phyloP scores from a whole-genome alignment of 805 yeast species.

The Jamesozyma gamospora region DNA sequence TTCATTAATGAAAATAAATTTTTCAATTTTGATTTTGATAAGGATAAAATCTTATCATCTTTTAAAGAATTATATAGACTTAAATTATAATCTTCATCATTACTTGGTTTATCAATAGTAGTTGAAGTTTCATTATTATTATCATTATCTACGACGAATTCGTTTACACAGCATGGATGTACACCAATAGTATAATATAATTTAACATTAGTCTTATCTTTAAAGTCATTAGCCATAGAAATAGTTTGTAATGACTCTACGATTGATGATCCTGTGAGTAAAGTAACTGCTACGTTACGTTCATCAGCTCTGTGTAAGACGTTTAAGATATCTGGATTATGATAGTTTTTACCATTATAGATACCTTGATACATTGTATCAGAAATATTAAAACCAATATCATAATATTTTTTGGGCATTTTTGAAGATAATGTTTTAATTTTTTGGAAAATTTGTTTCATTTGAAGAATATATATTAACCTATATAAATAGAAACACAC shows the following conservation, averaged over 20 bases:
- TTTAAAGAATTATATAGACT: constrained; percentile 4
- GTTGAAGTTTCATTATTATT: constrained; percentile 16
- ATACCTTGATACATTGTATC: constrained; percentile 81
- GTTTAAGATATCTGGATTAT: constrained; percentile 51
- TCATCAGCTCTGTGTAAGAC: constrained; percentile 59
- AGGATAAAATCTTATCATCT: constrained; percentile 2
- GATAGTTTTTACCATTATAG: constrained; percentile 63
- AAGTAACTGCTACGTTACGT: constrained; percentile 55
- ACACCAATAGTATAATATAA: constrained; percentile 78
- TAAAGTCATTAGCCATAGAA: constrained; percentile 38
- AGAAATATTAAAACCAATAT: constrained; percentile 67
- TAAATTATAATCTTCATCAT: constrained; percentile 16
- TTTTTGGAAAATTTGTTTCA: too few relatives aligned
- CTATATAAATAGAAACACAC: too few relatives aligned
- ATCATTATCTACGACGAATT: constrained; percentile 25
- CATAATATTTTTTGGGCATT: constrained; percentile 24
- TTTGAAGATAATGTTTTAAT: not conserved
- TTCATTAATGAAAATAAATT: constrained; percentile 42
- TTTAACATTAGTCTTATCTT: constrained; percentile 10
- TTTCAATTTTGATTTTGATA: constrained; percentile 12
- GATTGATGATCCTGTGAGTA: constrained; percentile 77
- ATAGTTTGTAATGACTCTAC: constrained; percentile 56
- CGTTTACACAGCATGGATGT: constrained; percentile 83
- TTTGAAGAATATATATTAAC: too few relatives aligned
- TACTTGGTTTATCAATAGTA: constrained; percentile 19